Conservation (phyloP, 306 rosid species). For the Abrus pulchellus region DNA sequence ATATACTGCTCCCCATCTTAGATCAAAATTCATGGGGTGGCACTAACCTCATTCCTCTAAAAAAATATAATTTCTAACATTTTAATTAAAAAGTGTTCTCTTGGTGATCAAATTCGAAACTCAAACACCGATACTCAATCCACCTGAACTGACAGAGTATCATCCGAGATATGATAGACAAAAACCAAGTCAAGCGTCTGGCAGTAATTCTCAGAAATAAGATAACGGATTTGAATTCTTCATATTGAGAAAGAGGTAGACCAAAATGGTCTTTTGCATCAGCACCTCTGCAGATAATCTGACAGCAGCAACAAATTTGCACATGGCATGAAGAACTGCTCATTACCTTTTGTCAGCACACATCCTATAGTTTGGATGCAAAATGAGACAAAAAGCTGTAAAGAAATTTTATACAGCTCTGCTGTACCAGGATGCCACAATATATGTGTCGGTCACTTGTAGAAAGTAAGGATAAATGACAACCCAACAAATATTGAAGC, state of each 20-base stretch:
- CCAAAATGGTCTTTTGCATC: conserved; percentile 24
- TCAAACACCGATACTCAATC: neutral
- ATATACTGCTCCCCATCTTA: neutral
- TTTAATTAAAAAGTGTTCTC: neutral
- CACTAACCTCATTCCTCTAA: neutral
- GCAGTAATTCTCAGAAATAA: conserved; percentile 19
- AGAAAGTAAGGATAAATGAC: neutral
- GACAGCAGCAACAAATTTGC: conserved; percentile 40
- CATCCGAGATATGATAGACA: conserved; percentile 23
- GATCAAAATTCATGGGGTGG: conserved; percentile 1
- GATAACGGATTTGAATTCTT: conserved; percentile 7
- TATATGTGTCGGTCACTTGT: conserved; percentile 16
- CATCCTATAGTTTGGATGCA: conserved; percentile 29
- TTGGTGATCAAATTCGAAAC: neutral
- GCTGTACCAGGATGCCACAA: conserved; percentile 10
- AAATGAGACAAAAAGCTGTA: conserved; percentile 39
- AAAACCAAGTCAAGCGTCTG: conserved; percentile 37
- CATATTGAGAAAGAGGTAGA: neutral
- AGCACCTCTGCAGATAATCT: conserved; percentile 33
- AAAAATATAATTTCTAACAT: neutral
- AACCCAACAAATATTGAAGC: conserved; percentile 4
- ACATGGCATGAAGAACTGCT: conserved; percentile 39
- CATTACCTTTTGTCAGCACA: conserved; percentile 29
- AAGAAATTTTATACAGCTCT: conserved; percentile 26
- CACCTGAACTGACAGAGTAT: conserved; percentile 39